phyloP scores from a whole-genome alignment of 192 early-diverging fungal genomes.

The Backusella liffmaniae region DNA sequence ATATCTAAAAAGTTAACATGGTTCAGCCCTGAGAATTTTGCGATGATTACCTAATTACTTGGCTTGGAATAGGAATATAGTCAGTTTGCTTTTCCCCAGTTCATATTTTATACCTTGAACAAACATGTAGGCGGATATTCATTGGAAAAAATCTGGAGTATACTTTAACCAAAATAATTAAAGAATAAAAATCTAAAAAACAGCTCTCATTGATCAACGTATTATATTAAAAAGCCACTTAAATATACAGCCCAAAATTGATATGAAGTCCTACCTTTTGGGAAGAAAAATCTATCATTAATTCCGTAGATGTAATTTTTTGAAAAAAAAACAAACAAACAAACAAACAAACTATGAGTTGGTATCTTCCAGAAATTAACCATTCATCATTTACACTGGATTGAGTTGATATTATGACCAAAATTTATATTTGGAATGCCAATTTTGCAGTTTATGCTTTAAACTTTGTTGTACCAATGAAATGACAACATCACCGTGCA shows the following conservation, averaged over 20 bases:
- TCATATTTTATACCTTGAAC: neutral
- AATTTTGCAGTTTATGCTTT: neutral
- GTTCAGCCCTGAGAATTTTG: neutral
- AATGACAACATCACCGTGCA: neutral
- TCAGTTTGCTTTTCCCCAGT: neutral
- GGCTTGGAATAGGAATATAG: no score
- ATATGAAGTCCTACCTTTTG: neutral
- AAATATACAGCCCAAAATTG: neutral
- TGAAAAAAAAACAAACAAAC: no score
- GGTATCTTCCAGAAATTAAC: no score
- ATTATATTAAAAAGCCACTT: neutral
- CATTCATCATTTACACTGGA: no score
- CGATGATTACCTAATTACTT: neutral
- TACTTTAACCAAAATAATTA: neutral
- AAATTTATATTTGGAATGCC: neutral
- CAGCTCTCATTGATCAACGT: neutral
- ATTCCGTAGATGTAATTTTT: no score
- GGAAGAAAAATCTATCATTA: no score
- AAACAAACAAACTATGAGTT: no score
- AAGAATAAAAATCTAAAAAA: neutral
- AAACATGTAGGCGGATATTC: neutral
- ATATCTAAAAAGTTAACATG: neutral
- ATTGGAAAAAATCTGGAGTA: neutral
- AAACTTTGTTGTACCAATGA: neutral
- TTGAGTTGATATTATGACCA: no score